Base-by-base conservation (phyloP, 208 protist species). In the Trypanosoma theileri region DNA sequence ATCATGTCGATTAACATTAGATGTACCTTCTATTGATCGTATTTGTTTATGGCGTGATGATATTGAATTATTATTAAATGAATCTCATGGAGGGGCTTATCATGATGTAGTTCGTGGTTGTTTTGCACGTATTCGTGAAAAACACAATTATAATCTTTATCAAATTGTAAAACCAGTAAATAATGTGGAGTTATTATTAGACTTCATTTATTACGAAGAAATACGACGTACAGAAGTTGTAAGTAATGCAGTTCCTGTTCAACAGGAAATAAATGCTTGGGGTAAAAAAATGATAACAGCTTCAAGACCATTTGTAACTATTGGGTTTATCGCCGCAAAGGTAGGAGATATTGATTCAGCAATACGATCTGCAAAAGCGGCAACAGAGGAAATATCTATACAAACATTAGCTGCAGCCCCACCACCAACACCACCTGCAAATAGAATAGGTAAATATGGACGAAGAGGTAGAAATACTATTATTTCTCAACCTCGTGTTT, bases 301-400 rank as follows among this genome's bases (percentile, higher is more conserved):
- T 4, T 71, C 71, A 14, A 69, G 80, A 10, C 46, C 69, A 22
- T 75, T 82, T 54, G 70, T 79, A 9, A 77, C 73, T 8, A n/a
- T 53, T 50, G 74, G 74, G 14, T 84, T 84, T 56, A 77, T 89
- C 17, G 84, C 86, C 59, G 84, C 80, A 16, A 89, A 89, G 46
- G 28, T 63, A 12, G 70, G 77, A 8, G 84, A 89, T 61, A 53
- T 89, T 14, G 26, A 69, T 42, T 81, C 77, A 10, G 74, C 75
- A 13, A 35, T 85, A 26, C 42, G 77, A 10, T 53, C 71, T 10
- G 84, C 80, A 42, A 42, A 44, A 28, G 44, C 50, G 0, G 26
- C 54, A 14, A 14, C 63, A 0, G 67, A 57, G 3, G 31, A 58
- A 12, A 31, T 50, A 52, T 4, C 4, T 13, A 22, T 55, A 21